These are phyloP conservation scores for Cyberlindnera bimundalis DNA, from an alignment of 805 yeast genomes.

Conservation along the genomic window DNA sequence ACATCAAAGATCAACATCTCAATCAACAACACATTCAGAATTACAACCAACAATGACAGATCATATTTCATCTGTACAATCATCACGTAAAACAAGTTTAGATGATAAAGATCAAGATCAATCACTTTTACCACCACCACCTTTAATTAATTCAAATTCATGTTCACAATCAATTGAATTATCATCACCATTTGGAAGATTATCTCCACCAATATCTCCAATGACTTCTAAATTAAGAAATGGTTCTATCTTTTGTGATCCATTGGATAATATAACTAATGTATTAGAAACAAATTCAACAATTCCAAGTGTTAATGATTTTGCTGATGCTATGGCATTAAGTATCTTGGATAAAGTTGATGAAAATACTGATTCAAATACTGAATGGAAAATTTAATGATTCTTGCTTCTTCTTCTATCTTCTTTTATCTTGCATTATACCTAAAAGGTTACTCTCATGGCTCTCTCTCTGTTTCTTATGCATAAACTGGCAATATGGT, in stretches of 20 bases:
- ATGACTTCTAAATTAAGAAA: conserved; percentile 1
- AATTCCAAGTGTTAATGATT: conserved; percentile 15
- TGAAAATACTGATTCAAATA: conserved; percentile 6
- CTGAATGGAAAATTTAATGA: conserved; percentile 27
- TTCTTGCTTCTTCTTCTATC: neutral
- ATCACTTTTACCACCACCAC: conserved; percentile 13
- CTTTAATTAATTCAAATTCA: neutral
- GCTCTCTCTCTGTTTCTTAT: too few species aligned
- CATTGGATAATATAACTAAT: conserved; percentile 7
- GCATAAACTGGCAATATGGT: too few species aligned
- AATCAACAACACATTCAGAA: neutral
- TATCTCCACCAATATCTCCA: conserved; percentile 18
- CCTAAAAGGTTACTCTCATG: too few species aligned
- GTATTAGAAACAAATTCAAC: neutral
- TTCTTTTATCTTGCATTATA: too few species aligned
- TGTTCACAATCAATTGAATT: conserved; percentile 4
- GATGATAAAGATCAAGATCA: conserved; percentile 4
- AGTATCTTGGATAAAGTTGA: conserved; percentile 29
- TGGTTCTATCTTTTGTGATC: conserved; percentile 14
- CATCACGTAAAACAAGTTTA: conserved; percentile 6
- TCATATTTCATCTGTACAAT: neutral
- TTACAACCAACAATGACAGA: neutral
- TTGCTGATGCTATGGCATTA: conserved; percentile 29
- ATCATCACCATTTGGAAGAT: conserved; percentile 7
- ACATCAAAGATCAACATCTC: conserved; percentile 1